phyloP scores from a whole-genome alignment of 225 moss, liverwort and hornwort species.

The Anthoceros angustus region DNA sequence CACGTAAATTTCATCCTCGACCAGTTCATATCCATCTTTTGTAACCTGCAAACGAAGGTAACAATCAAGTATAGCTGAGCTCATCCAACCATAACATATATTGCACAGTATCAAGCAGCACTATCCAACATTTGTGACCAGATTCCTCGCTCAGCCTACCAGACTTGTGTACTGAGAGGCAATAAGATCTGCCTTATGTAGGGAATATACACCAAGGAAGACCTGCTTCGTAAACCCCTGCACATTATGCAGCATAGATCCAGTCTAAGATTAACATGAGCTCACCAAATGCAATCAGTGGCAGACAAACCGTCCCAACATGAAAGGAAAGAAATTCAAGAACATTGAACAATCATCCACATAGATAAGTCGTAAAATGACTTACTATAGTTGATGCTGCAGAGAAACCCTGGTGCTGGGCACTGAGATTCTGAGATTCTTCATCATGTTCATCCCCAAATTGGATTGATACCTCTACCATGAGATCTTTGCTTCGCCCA shows the following conservation, averaged over 20 bases:
- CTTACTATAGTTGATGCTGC: constrained; percentile 54
- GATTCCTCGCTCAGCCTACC: constrained; percentile 28
- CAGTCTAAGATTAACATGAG: too few species aligned
- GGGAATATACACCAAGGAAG: constrained; percentile 14
- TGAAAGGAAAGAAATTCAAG: too few species aligned
- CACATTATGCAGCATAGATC: too few species aligned
- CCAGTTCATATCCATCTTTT: constrained; percentile 86
- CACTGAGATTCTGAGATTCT: constrained; percentile 31
- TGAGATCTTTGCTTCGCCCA: constrained; percentile 84
- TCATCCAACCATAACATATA: neutral
- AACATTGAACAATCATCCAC: too few species aligned
- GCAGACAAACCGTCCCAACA: too few species aligned
- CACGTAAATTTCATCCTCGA: constrained; percentile 77
- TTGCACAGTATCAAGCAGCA: too few species aligned
- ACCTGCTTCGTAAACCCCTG: constrained; percentile 1
- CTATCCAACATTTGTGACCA: too few species aligned
- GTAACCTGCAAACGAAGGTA: constrained; percentile 37
- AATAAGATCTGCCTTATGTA: constrained; percentile 95
- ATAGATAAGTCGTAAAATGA: neutral
- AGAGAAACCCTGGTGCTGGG: constrained; percentile 66
- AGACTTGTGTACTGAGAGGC: constrained; percentile 70
- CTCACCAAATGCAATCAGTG: too few species aligned
- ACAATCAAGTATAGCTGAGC: neutral
- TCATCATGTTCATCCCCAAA: constrained; percentile 93
- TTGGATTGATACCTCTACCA: constrained; percentile 86